Evolutionary conservation across 2,329 filamentous ascomycete genomes (phyloP), one percentile per base, ranked within the genome.

Genomic region (Colletotrichum melonis): DNA sequence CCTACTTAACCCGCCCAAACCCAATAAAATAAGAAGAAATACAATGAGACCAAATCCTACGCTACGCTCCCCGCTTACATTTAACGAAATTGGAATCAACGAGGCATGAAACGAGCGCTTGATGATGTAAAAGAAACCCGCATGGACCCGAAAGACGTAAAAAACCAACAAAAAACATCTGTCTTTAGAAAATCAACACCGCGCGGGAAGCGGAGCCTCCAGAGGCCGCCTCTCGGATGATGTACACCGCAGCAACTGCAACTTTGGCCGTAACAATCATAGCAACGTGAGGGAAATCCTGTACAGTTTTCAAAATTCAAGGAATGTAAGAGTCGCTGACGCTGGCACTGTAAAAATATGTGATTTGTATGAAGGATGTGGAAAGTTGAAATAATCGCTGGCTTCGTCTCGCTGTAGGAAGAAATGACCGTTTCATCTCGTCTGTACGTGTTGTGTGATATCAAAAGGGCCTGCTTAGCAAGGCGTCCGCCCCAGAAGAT

Each of bases 201-300:
- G 42, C 55, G 32, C 38, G 52, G n/a, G 59, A 55, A 38, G 32
- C 54, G 52, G 38, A 19, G 19, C 30, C 59, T 69, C 66, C 66
- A 69, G 66, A 64, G 70, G 46, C 32, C 32, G 30, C 26, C 38
- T 58, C 59, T 52, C 30, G 19, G 7, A 63, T 49, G 42, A 49
- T 69, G 58, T 54, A 24, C 30, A 30, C 30, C 49, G 14, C 19
- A 24, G 42, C 30, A n/a, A 58, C 35, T 12, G 52, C 38, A 59
- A 30, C 55, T 55, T 49, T 49, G 46, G 35, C 22, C 46, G 24
- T 65, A 38, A 62, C 5, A 49, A 19, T 54, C 60, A 14, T 56
- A 3, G 4, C n/a, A 46, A 64, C n/a, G 42, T 22, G 42, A 49
- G 2, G 30, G 14, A 60, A 28, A 11, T 5, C 35, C 9, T 58